Percentiles rank a stretch among this genome's conserved stretches.
These are phyloP conservation scores for Fraxinus nigra DNA, from an alignment of 305 asterid species.

Conservation along the genomic window DNA sequence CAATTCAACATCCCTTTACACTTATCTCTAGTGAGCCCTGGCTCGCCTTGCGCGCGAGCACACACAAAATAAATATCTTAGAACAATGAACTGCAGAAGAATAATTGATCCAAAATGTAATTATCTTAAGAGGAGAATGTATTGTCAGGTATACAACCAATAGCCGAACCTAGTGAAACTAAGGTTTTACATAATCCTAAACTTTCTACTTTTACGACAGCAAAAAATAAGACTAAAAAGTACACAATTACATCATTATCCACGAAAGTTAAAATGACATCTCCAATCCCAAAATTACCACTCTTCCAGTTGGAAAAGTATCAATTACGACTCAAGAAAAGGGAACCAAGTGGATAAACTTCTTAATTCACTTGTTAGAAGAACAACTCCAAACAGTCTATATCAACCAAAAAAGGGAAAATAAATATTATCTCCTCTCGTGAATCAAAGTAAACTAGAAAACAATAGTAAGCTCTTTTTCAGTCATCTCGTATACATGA, in stretches of 20 bases:
- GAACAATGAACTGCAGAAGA: not conserved
- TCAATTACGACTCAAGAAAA: slow-evolving; percentile 9
- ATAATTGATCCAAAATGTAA: not conserved
- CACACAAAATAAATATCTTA: not conserved
- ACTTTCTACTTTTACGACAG: not conserved
- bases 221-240: not conserved
- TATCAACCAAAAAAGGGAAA: not conserved
- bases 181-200: not conserved
- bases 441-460: slow-evolving; percentile 44
- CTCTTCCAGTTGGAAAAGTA: slow-evolving; percentile 15
- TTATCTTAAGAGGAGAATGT: not conserved
- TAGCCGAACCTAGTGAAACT: not conserved
- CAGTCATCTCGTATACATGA: slow-evolving; percentile 93
- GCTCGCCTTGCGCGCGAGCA: not conserved
- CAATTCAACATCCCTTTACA: not conserved
- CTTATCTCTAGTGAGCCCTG: not conserved
- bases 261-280: slow-evolving; percentile 14
- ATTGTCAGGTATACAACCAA: not conserved
- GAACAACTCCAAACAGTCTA: slow-evolving; percentile 11
- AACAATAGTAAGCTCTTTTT: slow-evolving; percentile 67
- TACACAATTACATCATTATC: not conserved
- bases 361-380: slow-evolving; percentile 5
- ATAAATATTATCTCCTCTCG: not conserved
- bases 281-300: slow-evolving; percentile 38
- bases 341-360: slow-evolving; percentile 16